Evolutionary conservation across 352 stramenopile genomes (phyloP), one percentile per base, ranked within the genome.

Genomic region (Peronospora destructor): DNA sequence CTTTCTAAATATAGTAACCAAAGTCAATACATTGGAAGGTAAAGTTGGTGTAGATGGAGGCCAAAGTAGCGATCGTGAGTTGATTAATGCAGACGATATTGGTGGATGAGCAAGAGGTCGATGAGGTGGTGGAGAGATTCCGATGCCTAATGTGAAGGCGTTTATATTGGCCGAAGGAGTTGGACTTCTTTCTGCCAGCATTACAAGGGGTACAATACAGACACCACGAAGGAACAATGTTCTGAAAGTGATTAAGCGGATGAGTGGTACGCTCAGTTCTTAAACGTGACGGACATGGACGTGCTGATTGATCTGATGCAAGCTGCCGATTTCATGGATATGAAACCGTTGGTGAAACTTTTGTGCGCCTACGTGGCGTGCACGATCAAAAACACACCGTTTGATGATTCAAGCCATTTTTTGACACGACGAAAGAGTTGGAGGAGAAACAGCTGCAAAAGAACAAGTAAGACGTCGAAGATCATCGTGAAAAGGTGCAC

Each of bases 281-380:
- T 85, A 21, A 56, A 74, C 25, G 33, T 66, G 37, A 55, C 56
- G 10, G 66, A 78, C 36, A 71, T 79, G 16, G 68, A 83, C 56
- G 55, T 83, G 57, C 66, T 83, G 17, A 81, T 83, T 55, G 74
- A 81, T 58, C 63, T 83, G 21, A 83, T 85, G n/a, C 60, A 83
- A 40, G 74, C 71, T 17, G 74, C 74, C 56, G 83, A 83, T 53
- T 83, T 81, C 56, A 76, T 85, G 60, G 72, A 85, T 43, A 85
- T 85, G 56, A 83, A 85, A 68, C 62, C 52, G 29, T 54, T 85
- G 43, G 48, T 85, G 49, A 68, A 85, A 28, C 49, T 85, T 32
- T 57, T 68, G 37, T 85, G 73, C 42, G 73, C 73, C 29, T 73
- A 79, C 40, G 68, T 83, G 30, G 73, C 71, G 6, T 67, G 56